A percentile compares a stretch with the other conserved stretches of the same genome.
phyloP scores from a whole-genome alignment of 176 grass and related monocot species.

The Triticum timopheevii region DNA sequence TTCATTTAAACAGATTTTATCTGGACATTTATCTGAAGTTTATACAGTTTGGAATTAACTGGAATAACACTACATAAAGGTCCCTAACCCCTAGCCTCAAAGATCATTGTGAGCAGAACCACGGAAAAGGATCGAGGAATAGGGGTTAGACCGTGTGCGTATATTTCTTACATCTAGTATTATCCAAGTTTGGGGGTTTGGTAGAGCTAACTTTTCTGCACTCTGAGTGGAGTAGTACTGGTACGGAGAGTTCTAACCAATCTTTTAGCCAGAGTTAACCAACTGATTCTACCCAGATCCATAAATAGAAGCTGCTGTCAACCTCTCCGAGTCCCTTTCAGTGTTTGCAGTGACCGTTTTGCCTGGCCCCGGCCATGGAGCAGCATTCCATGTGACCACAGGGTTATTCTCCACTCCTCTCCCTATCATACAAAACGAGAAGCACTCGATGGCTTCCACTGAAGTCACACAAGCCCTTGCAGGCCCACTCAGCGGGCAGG shows the following conservation, averaged over 20 bases:
- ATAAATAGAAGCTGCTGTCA: constrained; percentile 1
- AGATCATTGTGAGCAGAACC: too few species aligned
- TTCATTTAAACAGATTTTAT: too few species aligned
- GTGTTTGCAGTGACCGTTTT: neutral
- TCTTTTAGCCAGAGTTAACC: constrained; percentile 3
- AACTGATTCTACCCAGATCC: neutral
- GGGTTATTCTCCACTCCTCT: constrained; percentile 30
- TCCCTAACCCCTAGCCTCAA: too few species aligned
- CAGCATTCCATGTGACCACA: constrained; percentile 30
- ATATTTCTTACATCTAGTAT: too few species aligned
- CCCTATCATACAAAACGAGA: constrained; percentile 39
- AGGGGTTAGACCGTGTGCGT: too few species aligned
- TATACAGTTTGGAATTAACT: too few species aligned
- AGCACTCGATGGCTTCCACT: constrained; percentile 42
- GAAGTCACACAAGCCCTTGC: constrained; percentile 44
- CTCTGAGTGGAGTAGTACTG: neutral
- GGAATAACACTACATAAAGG: too few species aligned
- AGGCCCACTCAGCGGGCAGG: neutral
- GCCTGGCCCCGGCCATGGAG: neutral
- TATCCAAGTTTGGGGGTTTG: too few species aligned
- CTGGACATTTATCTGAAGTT: too few species aligned
- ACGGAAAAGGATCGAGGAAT: too few species aligned
- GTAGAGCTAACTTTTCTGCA: neutral
- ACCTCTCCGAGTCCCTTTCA: neutral
- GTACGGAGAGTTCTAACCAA: too few species aligned